These are phyloP conservation scores for Macrolepiota dolichaula DNA, from an alignment of 768 basidiomycete genomes.

Conservation along the genomic window DNA sequence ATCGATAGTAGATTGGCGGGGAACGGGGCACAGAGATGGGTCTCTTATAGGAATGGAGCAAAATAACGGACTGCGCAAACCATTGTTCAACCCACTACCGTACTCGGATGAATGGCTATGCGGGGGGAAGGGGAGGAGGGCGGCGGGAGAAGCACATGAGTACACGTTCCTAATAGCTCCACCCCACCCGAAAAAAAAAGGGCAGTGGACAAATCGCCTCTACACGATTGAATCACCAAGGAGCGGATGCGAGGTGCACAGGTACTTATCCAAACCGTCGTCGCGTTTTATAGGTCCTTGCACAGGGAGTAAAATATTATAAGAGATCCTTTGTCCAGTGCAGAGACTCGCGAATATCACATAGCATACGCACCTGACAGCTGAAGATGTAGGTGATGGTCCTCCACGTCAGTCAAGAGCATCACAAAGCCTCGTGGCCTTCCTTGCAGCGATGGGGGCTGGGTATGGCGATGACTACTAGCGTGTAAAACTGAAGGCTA, in stretches of 20 bases:
- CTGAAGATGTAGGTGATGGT: background rate
- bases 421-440: background rate
- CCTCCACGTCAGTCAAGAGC: background rate
- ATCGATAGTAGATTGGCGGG: no score
- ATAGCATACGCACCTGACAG: background rate
- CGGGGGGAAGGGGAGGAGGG: no score
- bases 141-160: no score
- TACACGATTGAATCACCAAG: background rate
- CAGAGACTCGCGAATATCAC: background rate
- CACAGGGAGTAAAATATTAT: background rate
- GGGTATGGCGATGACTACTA: background rate
- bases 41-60: no score
- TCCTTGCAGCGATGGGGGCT: background rate
- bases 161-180: no score
- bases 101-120: no score
- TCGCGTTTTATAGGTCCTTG: background rate
- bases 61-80: no score
- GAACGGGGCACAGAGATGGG: no score
- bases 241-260: background rate
- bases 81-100: no score
- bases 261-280: background rate
- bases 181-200: background rate
- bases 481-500: background rate
- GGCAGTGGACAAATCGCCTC: background rate
- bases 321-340: background rate